These are phyloP conservation scores for Hypoxylon sp. DNA, from an alignment of 2,329 filamentous ascomycete species.

Conservation along the genomic window DNA sequence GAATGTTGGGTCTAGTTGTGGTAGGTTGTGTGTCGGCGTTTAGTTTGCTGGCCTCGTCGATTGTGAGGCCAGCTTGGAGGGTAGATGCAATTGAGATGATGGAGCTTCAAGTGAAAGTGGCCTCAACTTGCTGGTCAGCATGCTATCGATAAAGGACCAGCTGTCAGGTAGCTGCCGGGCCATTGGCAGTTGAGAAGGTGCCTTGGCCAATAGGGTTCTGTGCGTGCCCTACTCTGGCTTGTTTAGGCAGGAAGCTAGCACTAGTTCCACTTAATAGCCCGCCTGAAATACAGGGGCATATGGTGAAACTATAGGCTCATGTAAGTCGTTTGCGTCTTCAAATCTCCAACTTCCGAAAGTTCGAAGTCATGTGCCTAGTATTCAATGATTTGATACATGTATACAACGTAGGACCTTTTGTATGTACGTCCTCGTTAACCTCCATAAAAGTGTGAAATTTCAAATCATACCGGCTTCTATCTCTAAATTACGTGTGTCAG, in stretches of 20 bases:
- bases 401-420: too few relatives aligned
- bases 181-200: conserved; percentile 1
- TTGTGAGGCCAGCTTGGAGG: conserved; percentile 40
- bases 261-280: neutral
- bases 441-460: too few relatives aligned
- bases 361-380: too few relatives aligned
- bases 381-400: too few relatives aligned
- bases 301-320: neutral
- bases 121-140: conserved; percentile 34
- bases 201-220: conserved; percentile 20
- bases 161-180: conserved; percentile 6
- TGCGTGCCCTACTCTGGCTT: conserved; percentile 19
- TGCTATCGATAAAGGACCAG: conserved; percentile 38
- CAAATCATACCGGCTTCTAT: too few relatives aligned
- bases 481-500: too few relatives aligned
- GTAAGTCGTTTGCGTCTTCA: neutral
- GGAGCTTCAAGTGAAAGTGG: conserved; percentile 37
- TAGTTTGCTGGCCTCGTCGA: conserved; percentile 44
- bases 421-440: too few relatives aligned
- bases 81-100: conserved; percentile 20
- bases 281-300: too few relatives aligned
- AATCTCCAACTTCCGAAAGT: neutral
- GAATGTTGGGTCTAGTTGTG: neutral
- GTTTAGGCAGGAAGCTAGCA: conserved; percentile 36
- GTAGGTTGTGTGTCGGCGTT: neutral